A percentile compares a stretch with the other conserved stretches of the same genome.
Evolutionary conservation across 225 moss, liverwort and hornwort genomes (phyloP).

Genomic region (Asterella californica): DNA sequence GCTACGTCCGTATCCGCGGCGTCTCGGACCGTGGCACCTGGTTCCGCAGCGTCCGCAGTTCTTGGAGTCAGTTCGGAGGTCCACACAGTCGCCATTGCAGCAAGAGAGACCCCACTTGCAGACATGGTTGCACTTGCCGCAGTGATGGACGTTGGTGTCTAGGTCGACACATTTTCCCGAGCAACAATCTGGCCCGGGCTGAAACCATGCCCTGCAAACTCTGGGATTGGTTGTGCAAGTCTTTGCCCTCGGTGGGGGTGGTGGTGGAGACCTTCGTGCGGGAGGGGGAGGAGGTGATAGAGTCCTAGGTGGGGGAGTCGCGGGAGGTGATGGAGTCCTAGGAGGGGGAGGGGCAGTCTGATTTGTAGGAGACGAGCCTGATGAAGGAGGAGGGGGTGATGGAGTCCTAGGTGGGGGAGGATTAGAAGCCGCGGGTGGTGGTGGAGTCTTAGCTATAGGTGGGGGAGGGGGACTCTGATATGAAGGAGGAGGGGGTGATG

Average conservation of each 20-base stretch:
- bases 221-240: neutral
- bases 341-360: neutral
- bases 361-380: too few relatives aligned
- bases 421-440: neutral
- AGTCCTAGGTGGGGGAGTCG: neutral
- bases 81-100: neutral
- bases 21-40: neutral
- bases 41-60: slow-evolving; percentile 1
- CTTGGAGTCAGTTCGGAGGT: neutral
- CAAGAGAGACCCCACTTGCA: neutral
- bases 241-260: neutral
- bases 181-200: slow-evolving; percentile 1
- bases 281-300: neutral
- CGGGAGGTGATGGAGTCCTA: neutral
- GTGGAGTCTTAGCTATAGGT: neutral
- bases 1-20: too few relatives aligned
- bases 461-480: too few relatives aligned
- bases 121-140: neutral
- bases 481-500: neutral
- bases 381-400: too few relatives aligned
- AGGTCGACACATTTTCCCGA: neutral
- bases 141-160: neutral
- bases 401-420: neutral
- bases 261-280: neutral
- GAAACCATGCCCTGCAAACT: neutral